Conservation (phyloP, 495 filamentous ascomycete species). For the Clohesyomyces aquaticus region DNA sequence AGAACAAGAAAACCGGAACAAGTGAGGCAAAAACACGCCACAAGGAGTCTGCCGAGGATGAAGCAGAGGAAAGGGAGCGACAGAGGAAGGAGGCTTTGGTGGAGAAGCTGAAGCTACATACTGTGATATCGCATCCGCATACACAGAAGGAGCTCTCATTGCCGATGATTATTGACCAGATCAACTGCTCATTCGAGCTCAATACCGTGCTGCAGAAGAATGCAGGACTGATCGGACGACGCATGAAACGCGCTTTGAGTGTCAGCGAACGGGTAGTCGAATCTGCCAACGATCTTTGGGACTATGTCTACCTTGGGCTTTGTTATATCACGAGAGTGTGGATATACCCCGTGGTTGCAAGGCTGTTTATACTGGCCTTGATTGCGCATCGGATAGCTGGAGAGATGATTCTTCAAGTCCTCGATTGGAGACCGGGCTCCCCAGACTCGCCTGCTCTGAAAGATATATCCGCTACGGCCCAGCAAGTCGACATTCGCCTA, state of each 20-base stretch:
- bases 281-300: slow-evolving; percentile 82
- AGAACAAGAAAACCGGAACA: not conserved
- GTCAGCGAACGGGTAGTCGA: slow-evolving; percentile 95
- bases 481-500: slow-evolving; percentile 95
- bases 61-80: slow-evolving; percentile 45
- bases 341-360: slow-evolving; percentile 75
- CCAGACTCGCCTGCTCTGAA: slow-evolving; percentile 85
- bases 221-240: slow-evolving; percentile 74
- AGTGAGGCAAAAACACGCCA: not conserved
- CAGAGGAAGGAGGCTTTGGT: slow-evolving; percentile 71
- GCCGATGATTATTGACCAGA: slow-evolving; percentile 83
- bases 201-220: slow-evolving; percentile 84
- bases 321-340: slow-evolving; percentile 75
- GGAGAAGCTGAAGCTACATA: slow-evolving; percentile 89
- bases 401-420: slow-evolving; percentile 74
- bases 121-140: slow-evolving; percentile 71
- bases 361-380: slow-evolving; percentile 73
- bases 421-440: slow-evolving; percentile 80
- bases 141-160: slow-evolving; percentile 84
- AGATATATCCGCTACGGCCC: slow-evolving; percentile 95
- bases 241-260: slow-evolving; percentile 81
- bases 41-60: slow-evolving; percentile 47
- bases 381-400: slow-evolving; percentile 81
- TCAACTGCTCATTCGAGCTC: slow-evolving; percentile 94
- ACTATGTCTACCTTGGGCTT: slow-evolving; percentile 68